Evolutionary conservation across 768 basidiomycete species (phyloP).

Genomic region (Fomitopsis serialis): DNA sequence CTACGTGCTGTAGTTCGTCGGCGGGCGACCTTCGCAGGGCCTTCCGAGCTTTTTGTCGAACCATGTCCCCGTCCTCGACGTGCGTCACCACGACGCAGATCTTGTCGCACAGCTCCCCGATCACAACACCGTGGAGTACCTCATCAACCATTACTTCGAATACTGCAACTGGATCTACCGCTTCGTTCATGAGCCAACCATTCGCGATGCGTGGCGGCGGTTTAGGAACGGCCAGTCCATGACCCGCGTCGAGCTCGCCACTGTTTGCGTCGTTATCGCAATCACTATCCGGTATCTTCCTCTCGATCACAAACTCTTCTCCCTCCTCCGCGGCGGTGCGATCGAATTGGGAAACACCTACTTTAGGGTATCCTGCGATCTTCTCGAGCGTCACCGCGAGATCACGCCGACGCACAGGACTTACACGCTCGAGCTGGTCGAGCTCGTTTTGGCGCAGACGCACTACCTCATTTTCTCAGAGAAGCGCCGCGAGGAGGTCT

Average conservation of each 20-base stretch:
- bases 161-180: conserved; percentile 88
- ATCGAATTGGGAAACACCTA: conserved; percentile 63
- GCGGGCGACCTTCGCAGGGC: background rate
- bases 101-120: conserved; percentile 61
- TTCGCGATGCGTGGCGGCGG: conserved; percentile 62
- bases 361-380: conserved; percentile 60
- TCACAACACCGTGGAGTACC: conserved; percentile 65
- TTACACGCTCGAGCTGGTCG: conserved; percentile 62
- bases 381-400: conserved; percentile 48
- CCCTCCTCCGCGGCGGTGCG: conserved; percentile 38
- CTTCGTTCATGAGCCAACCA: conserved; percentile 62
- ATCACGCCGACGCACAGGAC: conserved; percentile 11
- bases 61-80: conserved; percentile 15
- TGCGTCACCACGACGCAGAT: conserved; percentile 55
- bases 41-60: conserved; percentile 23
- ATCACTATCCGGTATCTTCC: conserved; percentile 72
- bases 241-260: conserved; percentile 66
- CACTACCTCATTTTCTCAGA: conserved; percentile 73
- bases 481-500: conserved; percentile 76
- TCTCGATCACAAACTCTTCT: conserved; percentile 53
- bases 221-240: conserved; percentile 63
- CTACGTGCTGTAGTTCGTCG: too few species aligned
- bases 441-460: conserved; percentile 62
- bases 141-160: conserved; percentile 75
- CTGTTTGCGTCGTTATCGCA: conserved; percentile 71